Base-by-base conservation (phyloP, 805 yeast species). In the Myxozyma kluyveri region DNA sequence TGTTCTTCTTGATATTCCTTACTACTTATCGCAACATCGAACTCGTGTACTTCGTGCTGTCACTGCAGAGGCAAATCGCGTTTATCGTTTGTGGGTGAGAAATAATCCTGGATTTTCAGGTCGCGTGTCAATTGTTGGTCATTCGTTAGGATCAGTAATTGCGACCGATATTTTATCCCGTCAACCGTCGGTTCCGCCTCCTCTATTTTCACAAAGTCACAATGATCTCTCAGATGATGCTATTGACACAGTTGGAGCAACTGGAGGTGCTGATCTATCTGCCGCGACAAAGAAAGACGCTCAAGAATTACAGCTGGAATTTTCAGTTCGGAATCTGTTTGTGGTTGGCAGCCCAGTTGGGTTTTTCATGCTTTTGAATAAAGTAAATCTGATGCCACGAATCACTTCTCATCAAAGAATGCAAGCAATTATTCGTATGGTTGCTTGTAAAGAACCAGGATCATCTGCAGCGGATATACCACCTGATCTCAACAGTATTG, bases 281-380 rank as follows among this genome's bases (percentile, higher is more conserved):
- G n/a, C 9, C 33, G 12, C 33, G 12, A 29, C 14, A 14, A 66
- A 21, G 33, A 29, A 29, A 9, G 33, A 9, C 14, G 12, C 33
- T 9, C 33, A 29, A 29, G 70, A 70, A 19, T 67, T 72, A 4
- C 77, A 75, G 35, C 71, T 91, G 22, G 75, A 78, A 40, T 93
- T 91, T 65, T 76, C 82, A 4, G 89, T 88, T 1, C 81, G 81
- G 18, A 85, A 85, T 60, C 77, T 83, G 57, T 89, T 89, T 65
- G 80, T 88, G 14, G 77, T 84, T 18, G 97, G 97, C 0, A 86
- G 95, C 0, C 97, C 97, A 0, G 81, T 84, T 23, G 96, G 95
- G 1, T 83, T 88, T 22, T 88, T 90, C 70, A 44, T 69, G 47
- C 56, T 68, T 10, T 57, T 68, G 21, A 64, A 68, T 24, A 54